Evolutionary conservation across 306 rosid species (phyloP), one percentile per base, ranked within the genome.

Genomic region (Cucumis sativus): DNA sequence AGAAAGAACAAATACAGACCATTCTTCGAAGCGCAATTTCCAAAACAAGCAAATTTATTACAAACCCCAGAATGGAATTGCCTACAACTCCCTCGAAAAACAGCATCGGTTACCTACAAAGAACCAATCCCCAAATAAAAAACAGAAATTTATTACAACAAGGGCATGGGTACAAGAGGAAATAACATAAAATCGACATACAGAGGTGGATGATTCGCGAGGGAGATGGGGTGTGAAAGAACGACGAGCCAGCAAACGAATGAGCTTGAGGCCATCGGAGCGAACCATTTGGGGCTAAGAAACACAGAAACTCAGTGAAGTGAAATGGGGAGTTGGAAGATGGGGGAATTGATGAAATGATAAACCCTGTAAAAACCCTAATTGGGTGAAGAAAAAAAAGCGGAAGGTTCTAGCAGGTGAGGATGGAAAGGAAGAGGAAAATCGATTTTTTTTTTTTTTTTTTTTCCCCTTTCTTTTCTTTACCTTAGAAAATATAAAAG

Each of bases 291-390:
- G 86, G 84, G 30, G 35, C 57, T 67, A 7, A 25, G 75, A 33
- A 73, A 52, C 47, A 45, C 49, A 63, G 56, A 4, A 56, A 11
- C 74, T 77, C 62, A 1, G 54, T 39, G 66, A 43, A 20, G 28
- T 11, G 63, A 77, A 14, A 65, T 18, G 5, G 58, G 21, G 65
- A 23, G 56, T 55, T 52, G 21, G 45, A 6, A 15, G 16, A 25
- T 12, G 15, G 14, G 14, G 40, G 77, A 21, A 1, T 77, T n/a
- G 71, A 61, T 37, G 61, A 33, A 7, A 10, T 15, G 74, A 79
- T 84, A 86, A 88, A 88, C 91, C 96, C 94, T 57, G 61, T 81
- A 79, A 62, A 93, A 90, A 85, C 88, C 95, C 95, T 88, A 81
- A 68, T 83, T 39, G 35, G 52, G 58, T 78, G 0, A 25, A 23